Base-by-base conservation (phyloP, 495 filamentous ascomycete genomes). In the Cairneyella variabilis region DNA sequence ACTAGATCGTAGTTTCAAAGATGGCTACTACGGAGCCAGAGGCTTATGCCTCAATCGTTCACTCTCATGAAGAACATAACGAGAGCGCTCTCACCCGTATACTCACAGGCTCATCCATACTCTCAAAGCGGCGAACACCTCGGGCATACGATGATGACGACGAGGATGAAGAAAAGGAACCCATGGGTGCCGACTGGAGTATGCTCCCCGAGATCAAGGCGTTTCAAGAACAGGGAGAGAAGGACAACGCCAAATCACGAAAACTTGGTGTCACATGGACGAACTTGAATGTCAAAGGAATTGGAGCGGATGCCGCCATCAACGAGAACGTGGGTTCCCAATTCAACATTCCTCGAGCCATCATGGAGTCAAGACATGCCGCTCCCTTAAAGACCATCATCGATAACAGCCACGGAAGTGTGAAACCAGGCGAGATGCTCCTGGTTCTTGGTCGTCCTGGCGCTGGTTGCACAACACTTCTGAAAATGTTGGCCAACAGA, bases 361-460 rank as follows among this genome's bases (percentile, higher is more conserved):
- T 62, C 48, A 47, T 38, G 30, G 59, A 62, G 37, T 30, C 12
- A 8, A 44, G 52, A 42, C 45, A 47, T 28, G 28, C 18, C 7
- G 51, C 51, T 1, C 55, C 59, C 11, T 61, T 53, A 11, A 65
- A 61, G 27, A 69, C 66, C 3, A 78, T 80, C 16, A 34, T 80
- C 25, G 67, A 74, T n/a, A 68, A 73, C 20, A 84, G 82, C 60
- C 66, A 69, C 5, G 83, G 83, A 27, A 71, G 83, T 46, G 70
- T 78, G 27, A 83, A 84, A 56, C 83, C 88, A 0, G 91, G 91
- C 14, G 91, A 97, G 67, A 95, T 96, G 91, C 76, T 95, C 1
- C 71, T 97, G 17, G 91, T 97, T 9, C 75, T 97, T 17, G 91
- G 91, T 10, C 79, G 87, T 48, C 91, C 91, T 0, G 91, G 91